Evolutionary conservation across 75 land plant species (phyloP).

Genomic region (Chamaecyparis obtusa): DNA sequence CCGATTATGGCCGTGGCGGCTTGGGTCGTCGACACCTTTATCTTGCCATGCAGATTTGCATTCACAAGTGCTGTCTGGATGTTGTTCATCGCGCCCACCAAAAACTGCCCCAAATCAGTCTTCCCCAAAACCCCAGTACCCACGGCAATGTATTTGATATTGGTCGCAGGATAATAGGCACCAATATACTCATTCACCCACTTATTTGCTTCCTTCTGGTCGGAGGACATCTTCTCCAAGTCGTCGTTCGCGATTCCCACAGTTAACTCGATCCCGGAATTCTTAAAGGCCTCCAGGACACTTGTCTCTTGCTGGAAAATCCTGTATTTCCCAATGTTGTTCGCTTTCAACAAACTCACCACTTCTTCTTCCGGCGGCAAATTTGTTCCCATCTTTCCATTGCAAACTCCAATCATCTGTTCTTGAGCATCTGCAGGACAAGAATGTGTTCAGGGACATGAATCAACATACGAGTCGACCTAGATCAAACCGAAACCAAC

Average conservation of each 20-base stretch:
- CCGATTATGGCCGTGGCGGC: constrained; percentile 23
- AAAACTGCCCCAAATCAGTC: not conserved
- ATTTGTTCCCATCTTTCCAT: constrained; percentile 42
- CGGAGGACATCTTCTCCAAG: constrained; percentile 24
- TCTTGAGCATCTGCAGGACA: not conserved
- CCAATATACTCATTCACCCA: constrained; percentile 52
- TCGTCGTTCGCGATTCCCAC: constrained; percentile 48
- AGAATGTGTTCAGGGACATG: no score
- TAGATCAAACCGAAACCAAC: no score
- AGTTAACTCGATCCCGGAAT: constrained; percentile 38
- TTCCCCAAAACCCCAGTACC: constrained; percentile 55
- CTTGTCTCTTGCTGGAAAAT: constrained; percentile 41
- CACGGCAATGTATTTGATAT: constrained; percentile 46
- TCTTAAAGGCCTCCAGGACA: constrained; percentile 44
- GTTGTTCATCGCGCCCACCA: constrained; percentile 27
- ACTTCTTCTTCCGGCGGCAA: constrained; percentile 50
- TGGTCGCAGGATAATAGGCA: constrained; percentile 27
- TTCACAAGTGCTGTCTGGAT: constrained; percentile 25
- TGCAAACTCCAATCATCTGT: constrained; percentile 36
- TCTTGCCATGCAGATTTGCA: constrained; percentile 21
- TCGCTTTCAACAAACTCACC: constrained; percentile 25
- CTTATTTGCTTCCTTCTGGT: constrained; percentile 17
- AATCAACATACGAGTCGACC: no score
- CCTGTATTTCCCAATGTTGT: constrained; percentile 29
- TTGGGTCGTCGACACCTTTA: constrained; percentile 52